Evolutionary conservation across 2,329 filamentous ascomycete genomes (phyloP).

Genomic region (Exserohilum turcica): DNA sequence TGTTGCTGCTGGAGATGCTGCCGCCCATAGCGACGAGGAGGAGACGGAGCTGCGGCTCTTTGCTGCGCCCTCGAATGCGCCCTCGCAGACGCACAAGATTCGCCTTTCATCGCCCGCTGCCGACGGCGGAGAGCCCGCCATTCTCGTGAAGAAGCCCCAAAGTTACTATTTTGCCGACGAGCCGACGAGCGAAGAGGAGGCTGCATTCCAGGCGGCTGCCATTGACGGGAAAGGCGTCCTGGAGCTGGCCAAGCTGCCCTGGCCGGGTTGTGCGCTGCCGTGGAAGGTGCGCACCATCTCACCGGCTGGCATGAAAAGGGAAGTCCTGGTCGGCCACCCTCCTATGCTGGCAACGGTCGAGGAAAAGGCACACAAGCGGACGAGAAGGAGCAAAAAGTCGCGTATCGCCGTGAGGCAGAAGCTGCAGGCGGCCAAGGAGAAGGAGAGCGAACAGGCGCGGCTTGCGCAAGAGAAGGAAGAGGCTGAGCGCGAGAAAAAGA

Average conservation of each 20-base stretch:
- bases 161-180: conserved; percentile 45
- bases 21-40: conserved; percentile 28
- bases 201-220: conserved; percentile 32
- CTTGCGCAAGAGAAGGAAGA: conserved; percentile 42
- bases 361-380: conserved; percentile 32
- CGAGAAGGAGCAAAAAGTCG: conserved; percentile 43
- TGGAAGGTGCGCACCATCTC: conserved; percentile 44
- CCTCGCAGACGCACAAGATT: conserved; percentile 35
- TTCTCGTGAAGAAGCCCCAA: conserved; percentile 37
- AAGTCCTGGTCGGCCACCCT: conserved; percentile 39
- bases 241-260: conserved; percentile 36
- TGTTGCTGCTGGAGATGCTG: conserved; percentile 5
- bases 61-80: conserved; percentile 30
- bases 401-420: conserved; percentile 44
- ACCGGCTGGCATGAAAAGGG: conserved; percentile 36
- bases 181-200: conserved; percentile 27
- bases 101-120: conserved; percentile 39
- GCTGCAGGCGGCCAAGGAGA: conserved; percentile 32
- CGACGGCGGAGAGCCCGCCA: conserved; percentile 30
- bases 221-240: conserved; percentile 37
- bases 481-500: conserved; percentile 44
- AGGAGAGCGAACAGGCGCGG: conserved; percentile 30
- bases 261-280: conserved; percentile 43
- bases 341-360: conserved; percentile 25
- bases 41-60: conserved; percentile 45